Evolutionary conservation across 2,329 filamentous ascomycete species (phyloP).

Genomic region (Beauveria brongniartii): DNA sequence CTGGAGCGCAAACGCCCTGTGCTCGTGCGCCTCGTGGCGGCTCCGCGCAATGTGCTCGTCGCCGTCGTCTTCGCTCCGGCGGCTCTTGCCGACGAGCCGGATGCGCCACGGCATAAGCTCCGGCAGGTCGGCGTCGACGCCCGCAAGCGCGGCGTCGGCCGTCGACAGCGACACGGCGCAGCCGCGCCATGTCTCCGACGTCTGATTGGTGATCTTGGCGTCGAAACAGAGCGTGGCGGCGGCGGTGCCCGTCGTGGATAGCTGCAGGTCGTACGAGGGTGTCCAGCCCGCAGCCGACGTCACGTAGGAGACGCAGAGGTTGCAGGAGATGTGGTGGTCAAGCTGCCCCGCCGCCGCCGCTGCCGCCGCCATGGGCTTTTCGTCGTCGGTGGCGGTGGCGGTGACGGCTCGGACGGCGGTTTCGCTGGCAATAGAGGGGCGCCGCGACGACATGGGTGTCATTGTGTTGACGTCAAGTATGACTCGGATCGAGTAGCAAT

Average conservation of each 20-base stretch:
- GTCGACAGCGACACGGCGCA: constrained; percentile 55
- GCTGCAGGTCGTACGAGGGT: constrained; percentile 53
- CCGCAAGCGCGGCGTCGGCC: constrained; percentile 50
- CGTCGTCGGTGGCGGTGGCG: too few species aligned
- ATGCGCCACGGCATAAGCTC: constrained; percentile 49
- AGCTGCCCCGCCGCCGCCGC: constrained; percentile 29
- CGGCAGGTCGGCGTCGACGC: constrained; percentile 47
- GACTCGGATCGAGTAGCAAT: constrained; percentile 39
- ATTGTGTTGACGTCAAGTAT: constrained; percentile 36
- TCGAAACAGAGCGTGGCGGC: constrained; percentile 51
- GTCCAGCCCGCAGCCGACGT: constrained; percentile 50
- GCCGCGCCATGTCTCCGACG: constrained; percentile 55
- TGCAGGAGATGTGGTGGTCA: constrained; percentile 26
- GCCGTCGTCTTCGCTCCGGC: not conserved
- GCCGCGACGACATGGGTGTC: constrained; percentile 33
- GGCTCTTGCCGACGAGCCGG: constrained; percentile 24
- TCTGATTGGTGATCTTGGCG: constrained; percentile 53
- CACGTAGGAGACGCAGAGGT: constrained; percentile 51
- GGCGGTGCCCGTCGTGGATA: constrained; percentile 44
- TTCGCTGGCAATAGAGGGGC: constrained; percentile 6
- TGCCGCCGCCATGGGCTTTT: too few species aligned
- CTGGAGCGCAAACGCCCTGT: constrained; percentile 19
- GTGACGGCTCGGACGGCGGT: constrained; percentile 14
- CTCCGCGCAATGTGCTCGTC: constrained; percentile 25
- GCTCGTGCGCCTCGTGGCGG: constrained; percentile 25